phyloP scores from a whole-genome alignment of 257 asterid genomes.

The Solanum pinnatisectum region DNA sequence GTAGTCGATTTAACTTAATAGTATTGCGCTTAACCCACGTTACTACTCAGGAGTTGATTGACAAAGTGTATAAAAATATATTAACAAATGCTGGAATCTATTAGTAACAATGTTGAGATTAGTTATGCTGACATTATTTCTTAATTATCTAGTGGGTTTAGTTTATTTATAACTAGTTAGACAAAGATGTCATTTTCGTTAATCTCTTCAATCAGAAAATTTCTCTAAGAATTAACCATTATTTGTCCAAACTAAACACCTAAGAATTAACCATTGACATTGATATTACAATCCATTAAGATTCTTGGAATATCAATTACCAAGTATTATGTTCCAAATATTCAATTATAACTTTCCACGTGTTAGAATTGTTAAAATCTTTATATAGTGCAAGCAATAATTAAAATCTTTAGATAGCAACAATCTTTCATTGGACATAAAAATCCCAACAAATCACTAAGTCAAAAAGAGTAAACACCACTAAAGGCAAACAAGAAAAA shows the following conservation, averaged over 20 bases:
- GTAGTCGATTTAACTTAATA: neutral
- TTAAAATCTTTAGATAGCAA: neutral
- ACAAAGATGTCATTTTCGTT: too few relatives aligned
- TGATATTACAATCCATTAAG: too few relatives aligned
- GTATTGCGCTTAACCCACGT: neutral
- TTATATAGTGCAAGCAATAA: neutral
- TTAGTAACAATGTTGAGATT: neutral
- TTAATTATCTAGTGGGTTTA: fast-evolving
- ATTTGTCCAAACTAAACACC: too few relatives aligned
- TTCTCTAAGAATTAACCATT: too few relatives aligned
- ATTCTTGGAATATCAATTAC: too few relatives aligned
- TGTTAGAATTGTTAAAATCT: neutral
- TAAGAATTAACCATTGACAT: too few relatives aligned
- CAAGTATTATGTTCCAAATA: neutral
- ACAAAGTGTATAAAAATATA: too few relatives aligned
- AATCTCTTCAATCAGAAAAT: too few relatives aligned
- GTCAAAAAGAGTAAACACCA: neutral
- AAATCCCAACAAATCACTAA: neutral
- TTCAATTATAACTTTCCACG: neutral
- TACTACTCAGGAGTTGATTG: neutral
- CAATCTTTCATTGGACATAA: neutral
- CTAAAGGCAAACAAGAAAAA: neutral
- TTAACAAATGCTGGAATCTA: too few relatives aligned
- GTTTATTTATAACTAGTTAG: too few relatives aligned
- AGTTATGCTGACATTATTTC: neutral